Percentiles rank a stretch among this genome's conserved stretches.
These are phyloP conservation scores for Syzygium grande DNA, from an alignment of 345 rosid species.

Conservation along the genomic window DNA sequence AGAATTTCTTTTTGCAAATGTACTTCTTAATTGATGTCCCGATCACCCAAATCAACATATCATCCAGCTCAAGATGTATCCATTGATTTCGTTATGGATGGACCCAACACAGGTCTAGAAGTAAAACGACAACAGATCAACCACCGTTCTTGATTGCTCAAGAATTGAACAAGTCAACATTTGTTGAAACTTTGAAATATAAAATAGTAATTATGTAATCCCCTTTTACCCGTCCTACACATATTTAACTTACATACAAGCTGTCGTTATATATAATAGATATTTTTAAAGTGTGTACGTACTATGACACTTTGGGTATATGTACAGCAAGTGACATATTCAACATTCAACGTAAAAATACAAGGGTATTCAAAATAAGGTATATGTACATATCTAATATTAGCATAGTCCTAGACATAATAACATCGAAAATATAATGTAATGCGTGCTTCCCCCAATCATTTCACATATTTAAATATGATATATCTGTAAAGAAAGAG, in stretches of 20 bases:
- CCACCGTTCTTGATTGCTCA: neutral
- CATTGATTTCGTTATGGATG: neutral
- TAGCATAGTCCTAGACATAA: too few relatives aligned
- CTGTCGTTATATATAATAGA: neutral
- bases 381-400: too few relatives aligned
- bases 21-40: neutral
- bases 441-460: too few relatives aligned
- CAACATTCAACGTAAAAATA: neutral
- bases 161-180: neutral
- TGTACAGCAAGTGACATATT: neutral
- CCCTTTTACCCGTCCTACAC: neutral
- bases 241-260: neutral
- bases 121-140: neutral
- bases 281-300: neutral
- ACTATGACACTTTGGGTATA: neutral
- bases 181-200: neutral
- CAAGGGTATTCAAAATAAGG: too few relatives aligned
- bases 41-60: neutral
- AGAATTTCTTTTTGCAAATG: neutral
- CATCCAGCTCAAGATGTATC: neutral
- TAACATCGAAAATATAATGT: too few relatives aligned
- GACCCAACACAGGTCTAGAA: neutral
- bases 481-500: too few relatives aligned
- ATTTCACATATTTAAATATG: too few relatives aligned
- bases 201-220: neutral